Evolutionary conservation across 148 eudicot genomes (phyloP).

Genomic region (Selenicereus undatus): DNA sequence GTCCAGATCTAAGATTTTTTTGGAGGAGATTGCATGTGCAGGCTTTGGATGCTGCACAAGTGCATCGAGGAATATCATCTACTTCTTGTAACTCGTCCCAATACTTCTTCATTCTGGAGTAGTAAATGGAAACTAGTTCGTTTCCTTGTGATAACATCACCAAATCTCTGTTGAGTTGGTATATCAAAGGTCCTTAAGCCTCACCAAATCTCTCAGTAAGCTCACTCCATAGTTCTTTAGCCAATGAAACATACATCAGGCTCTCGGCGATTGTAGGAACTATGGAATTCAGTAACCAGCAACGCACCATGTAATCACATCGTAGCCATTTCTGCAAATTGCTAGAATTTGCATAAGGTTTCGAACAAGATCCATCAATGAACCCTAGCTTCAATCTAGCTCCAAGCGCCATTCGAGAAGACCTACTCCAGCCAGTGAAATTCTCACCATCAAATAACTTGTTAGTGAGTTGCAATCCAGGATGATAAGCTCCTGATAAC

Average conservation of each 20-base stretch:
- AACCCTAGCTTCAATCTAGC: neutral
- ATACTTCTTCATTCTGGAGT: too few relatives aligned
- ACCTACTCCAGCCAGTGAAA: too few relatives aligned
- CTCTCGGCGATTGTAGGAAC: neutral
- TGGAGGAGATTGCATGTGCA: neutral
- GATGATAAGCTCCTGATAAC: too few relatives aligned
- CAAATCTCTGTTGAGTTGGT: neutral
- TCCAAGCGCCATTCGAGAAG: too few relatives aligned
- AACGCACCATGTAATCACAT: neutral
- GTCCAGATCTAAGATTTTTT: neutral
- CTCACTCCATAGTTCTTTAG: neutral
- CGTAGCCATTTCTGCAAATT: neutral
- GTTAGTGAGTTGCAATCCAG: too few relatives aligned
- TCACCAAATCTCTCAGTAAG: neutral
- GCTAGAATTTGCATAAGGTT: neutral
- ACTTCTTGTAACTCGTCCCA: neutral
- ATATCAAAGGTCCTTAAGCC: neutral
- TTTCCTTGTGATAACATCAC: too few relatives aligned
- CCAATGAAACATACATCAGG: neutral
- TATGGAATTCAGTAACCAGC: neutral
- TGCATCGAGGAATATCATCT: neutral
- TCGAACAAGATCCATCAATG: neutral
- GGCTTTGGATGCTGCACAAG: neutral
- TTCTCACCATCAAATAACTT: too few relatives aligned
- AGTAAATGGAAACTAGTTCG: too few relatives aligned